phyloP scores from a whole-genome alignment of 2,329 filamentous ascomycete species.

The Chaetomium olivaceum region DNA sequence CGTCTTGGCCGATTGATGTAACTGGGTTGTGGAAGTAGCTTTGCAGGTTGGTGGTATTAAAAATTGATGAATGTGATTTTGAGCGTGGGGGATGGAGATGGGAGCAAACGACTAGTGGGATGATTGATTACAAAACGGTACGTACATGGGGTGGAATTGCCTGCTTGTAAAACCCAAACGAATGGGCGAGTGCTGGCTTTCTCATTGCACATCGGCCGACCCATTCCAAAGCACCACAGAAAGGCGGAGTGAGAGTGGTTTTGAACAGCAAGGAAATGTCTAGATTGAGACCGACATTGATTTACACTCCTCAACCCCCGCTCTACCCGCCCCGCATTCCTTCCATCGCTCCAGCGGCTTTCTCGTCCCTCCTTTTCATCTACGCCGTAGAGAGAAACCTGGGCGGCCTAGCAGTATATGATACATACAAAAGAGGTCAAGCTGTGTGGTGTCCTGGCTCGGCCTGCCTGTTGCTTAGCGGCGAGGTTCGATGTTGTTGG shows the following conservation, averaged over 20 bases:
- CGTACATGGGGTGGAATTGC: neutral
- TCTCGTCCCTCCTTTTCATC: slow-evolving; percentile 34
- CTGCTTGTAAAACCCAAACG: neutral
- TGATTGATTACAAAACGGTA: neutral
- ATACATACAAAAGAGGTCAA: slow-evolving; percentile 43
- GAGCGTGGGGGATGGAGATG: neutral
- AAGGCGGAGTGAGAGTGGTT: neutral
- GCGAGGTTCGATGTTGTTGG: slow-evolving; percentile 46
- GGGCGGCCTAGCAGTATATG: slow-evolving; percentile 38
- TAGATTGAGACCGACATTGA: slow-evolving; percentile 49
- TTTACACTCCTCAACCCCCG: slow-evolving; percentile 50
- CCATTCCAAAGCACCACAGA: neutral
- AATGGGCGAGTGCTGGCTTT: neutral
- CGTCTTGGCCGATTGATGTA: neutral
- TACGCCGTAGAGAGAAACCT: slow-evolving; percentile 35
- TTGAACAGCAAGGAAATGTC: slow-evolving; percentile 31
- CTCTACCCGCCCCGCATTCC: slow-evolving; percentile 29
- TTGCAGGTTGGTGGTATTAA: neutral
- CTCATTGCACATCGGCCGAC: neutral
- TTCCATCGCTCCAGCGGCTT: slow-evolving; percentile 32
- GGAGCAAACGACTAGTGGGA: neutral
- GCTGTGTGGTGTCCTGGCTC: slow-evolving; percentile 25
- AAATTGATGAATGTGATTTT: neutral
- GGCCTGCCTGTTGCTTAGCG: slow-evolving; percentile 41
- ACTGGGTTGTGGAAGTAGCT: neutral